Percentiles rank a stretch among this genome's conserved stretches.
Evolutionary conservation across 106 monocot species (phyloP).

Genomic region (Dendrobium chrysotoxum): DNA sequence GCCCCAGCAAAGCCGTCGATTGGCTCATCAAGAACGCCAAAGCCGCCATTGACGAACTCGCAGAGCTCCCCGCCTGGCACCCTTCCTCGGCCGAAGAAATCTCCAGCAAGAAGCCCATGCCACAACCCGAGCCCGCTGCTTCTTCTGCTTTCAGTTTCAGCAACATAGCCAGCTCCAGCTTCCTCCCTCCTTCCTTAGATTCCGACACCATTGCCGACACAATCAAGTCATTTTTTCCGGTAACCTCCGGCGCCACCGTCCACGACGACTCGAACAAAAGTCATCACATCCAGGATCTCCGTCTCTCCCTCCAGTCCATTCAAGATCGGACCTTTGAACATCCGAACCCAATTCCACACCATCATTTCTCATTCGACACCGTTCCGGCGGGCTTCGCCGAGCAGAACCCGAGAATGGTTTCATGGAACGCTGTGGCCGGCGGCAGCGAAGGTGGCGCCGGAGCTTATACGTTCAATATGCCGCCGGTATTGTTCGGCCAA

Average conservation of each 20-base stretch:
- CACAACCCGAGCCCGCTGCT: not conserved
- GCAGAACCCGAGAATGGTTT: not conserved
- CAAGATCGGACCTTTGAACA: conserved; percentile 29
- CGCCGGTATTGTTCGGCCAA: conserved; percentile 18
- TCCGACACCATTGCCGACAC: not conserved
- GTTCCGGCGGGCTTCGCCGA: not conserved
- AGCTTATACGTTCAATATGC: conserved; percentile 1
- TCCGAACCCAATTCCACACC: not conserved
- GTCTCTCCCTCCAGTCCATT: conserved; percentile 73
- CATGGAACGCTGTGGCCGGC: conserved; percentile 5
- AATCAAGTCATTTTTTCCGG: too few relatives aligned
- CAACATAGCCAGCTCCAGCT: not conserved
- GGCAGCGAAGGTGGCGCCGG: conserved; percentile 16
- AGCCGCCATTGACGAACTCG: conserved; percentile 60
- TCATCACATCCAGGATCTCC: conserved; percentile 30
- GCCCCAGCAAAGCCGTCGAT: conserved; percentile 77
- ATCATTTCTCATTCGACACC: conserved; percentile 14
- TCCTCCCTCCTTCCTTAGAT: conserved; percentile 1
- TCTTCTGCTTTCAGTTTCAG: not conserved
- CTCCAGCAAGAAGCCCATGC: not conserved
- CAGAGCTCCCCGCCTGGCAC: conserved; percentile 50
- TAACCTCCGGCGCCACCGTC: too few relatives aligned
- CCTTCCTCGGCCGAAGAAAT: conserved; percentile 18
- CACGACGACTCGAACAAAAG: not conserved
- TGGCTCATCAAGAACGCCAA: conserved; percentile 74